phyloP scores from a whole-genome alignment of 352 stramenopile species.

The Phytophthora sp. region DNA sequence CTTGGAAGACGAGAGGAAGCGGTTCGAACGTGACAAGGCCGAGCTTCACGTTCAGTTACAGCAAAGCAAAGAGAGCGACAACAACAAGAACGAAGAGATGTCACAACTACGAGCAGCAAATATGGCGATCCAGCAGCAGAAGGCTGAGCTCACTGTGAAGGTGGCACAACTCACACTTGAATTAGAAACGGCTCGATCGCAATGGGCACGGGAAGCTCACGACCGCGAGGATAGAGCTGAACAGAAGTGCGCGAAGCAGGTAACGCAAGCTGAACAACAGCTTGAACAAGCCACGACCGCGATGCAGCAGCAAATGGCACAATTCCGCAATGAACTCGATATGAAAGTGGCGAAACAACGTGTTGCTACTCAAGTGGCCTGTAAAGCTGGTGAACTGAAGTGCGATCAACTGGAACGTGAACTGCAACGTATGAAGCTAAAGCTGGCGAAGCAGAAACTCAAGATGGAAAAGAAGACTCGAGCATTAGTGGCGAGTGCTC shows the following conservation, averaged over 20 bases:
- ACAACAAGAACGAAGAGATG: conserved; percentile 22
- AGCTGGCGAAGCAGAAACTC: conserved; percentile 49
- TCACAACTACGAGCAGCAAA: conserved; percentile 20
- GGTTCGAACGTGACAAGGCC: conserved; percentile 29
- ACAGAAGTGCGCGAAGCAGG: conserved; percentile 11
- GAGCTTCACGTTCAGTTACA: conserved; percentile 33
- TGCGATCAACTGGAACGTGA: conserved; percentile 31
- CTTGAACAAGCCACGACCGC: conserved; percentile 40
- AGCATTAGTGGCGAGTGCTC: conserved; percentile 35
- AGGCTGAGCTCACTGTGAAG: conserved; percentile 38
- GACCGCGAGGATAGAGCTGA: conserved; percentile 27
- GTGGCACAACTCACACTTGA: conserved; percentile 42
- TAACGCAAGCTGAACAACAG: conserved; percentile 28
- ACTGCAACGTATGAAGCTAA: conserved; percentile 30
- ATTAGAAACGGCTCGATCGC: conserved; percentile 32
- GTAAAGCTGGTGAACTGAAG: conserved; percentile 36
- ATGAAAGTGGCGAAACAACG: conserved; percentile 34
- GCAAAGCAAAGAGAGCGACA: conserved; percentile 14
- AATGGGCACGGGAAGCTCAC: conserved; percentile 33
- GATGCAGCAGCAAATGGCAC: conserved; percentile 43
- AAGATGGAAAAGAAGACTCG: conserved; percentile 65
- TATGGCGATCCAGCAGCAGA: conserved; percentile 33
- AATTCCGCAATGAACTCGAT: conserved; percentile 35
- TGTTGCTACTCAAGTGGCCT: conserved; percentile 38
- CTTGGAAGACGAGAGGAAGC: conserved; percentile 23